Percentiles rank a stretch among this genome's conserved stretches.
These are phyloP conservation scores for Porcisia hertigi DNA, from an alignment of 208 protist genomes.

Conservation along the genomic window DNA sequence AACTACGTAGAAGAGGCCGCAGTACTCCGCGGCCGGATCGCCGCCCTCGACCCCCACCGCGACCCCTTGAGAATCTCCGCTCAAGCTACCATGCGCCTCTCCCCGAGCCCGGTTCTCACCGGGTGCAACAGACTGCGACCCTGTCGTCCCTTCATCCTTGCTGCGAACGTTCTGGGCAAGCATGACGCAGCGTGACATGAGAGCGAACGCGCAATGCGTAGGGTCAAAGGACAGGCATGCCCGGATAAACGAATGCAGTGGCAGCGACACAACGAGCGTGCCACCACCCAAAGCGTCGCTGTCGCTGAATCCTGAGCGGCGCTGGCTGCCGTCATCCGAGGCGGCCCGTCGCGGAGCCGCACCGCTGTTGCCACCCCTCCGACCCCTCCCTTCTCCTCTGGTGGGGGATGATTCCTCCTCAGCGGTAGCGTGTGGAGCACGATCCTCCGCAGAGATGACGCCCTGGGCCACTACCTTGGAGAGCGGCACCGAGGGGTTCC, in stretches of 20 bases:
- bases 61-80: not conserved
- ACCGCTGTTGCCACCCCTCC: not conserved
- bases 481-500: too few relatives aligned
- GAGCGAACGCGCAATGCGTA: constrained; percentile 59
- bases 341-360: not conserved
- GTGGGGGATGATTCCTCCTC: not conserved
- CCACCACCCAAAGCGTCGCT: not conserved
- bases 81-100: not conserved
- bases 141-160: constrained; percentile 31
- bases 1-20: constrained; percentile 53
- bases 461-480: not conserved
- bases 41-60: not conserved
- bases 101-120: not conserved
- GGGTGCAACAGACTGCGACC: not conserved
- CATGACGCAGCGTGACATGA: constrained; percentile 66
- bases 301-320: not conserved
- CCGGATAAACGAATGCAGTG: constrained; percentile 51
- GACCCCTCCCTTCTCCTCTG: not conserved
- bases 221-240: constrained; percentile 52
- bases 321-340: not conserved
- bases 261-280: constrained; percentile 26
- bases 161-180: constrained; percentile 42
- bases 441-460: not conserved
- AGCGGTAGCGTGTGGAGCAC: not conserved
- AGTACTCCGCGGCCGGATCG: not conserved